Base-by-base conservation (phyloP, 495 filamentous ascomycete species). In the Chaetomium cochliodes region DNA sequence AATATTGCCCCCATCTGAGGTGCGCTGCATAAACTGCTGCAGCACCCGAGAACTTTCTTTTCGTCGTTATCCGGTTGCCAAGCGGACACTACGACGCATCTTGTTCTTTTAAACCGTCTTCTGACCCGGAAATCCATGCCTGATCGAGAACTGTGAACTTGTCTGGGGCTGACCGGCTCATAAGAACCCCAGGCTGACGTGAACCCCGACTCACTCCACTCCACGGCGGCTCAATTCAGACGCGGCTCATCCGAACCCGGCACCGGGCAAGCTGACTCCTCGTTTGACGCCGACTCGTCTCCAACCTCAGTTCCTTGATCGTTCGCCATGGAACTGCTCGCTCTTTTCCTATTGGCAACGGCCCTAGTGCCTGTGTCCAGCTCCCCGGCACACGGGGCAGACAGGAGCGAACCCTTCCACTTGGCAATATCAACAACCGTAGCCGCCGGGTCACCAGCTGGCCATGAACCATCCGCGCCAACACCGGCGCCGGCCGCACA, bases 1-100 rank as follows among this genome's bases (percentile, higher is more conserved):
- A 60, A 60, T 53, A 64, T 65, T 64, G 51, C 33, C 60, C 63
- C 67, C 67, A 62, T 67, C 54, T 67, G 70, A 53, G 60, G 69
- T 69, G 66, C 68, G 66, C 33, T 60, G 60, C 63, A 68, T 67
- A 71, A 63, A 58, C 72, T 66, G 71, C 58, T 74, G 70, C 42
- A 64, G 73, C 72, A 47, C 66, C 64, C 56, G 58, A 64, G 46
- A 51, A 62, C 64, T 50, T 57, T 42, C 23, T 47, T 62, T 41
- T 65, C 49, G 53, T 47, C 55, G 64, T 56, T 37, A n/a, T 39
- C 59, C 44, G 56, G 33, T 52, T 52, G 37, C 65, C 52, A 55
- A 47, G 23, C 62, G 61, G 65, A 67, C 61, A 50, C n/a, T 15
- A 65, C 42, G 56, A 42, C 60, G 56, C 39, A 23, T 58, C 22